Base-by-base conservation (phyloP, 768 basidiomycete genomes). In the Leucocoprinus leucothites region DNA sequence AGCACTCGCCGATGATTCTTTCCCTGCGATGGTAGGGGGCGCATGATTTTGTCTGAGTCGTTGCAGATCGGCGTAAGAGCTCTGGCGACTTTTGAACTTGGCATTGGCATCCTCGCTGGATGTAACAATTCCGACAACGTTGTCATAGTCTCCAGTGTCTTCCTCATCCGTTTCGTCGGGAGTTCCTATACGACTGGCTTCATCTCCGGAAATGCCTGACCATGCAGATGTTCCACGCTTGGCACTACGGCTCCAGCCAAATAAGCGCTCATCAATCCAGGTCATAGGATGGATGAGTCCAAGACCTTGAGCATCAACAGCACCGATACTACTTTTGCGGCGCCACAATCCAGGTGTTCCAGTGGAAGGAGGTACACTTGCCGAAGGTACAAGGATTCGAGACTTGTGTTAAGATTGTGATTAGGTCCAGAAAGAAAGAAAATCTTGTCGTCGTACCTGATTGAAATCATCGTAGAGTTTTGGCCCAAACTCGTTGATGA, bases 201-300 rank as follows among this genome's bases (percentile, higher is more conserved):
- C 85, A 47, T 81, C 83, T 62, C 70, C 73, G 38, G 69, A 69
- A 26, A 65, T 67, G 16, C 83, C 89, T 28, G 82, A 82, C 93
- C 92, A 94, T n/a, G 84, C 91, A 63, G 87, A 91, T 2, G 91
- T 91, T n/a, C 92, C 90, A 46, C 82, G 83, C 47, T 71, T 74
- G 1, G 89, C 81, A 61, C 87, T 91, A 51, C 82, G 79, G 68
- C 85, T 86, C 94, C 91, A 96, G 42, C 94, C 94, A 65, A 96
- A 97, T 22, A 97, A 78, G 7, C 91, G 85, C 70, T 96, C 94
- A 67, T 97, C 94, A 14, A 96, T 80, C 93, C 93, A 96, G 13
- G 88, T 86, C 89, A 96, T 94, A 0, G 94, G 94, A 70, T 97
- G 93, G 13, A 85, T 89, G 31, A 95, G 78, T 25, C 92, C 80